phyloP scores from a whole-genome alignment of 768 basidiomycete species.

The Macrocybe gigantea region DNA sequence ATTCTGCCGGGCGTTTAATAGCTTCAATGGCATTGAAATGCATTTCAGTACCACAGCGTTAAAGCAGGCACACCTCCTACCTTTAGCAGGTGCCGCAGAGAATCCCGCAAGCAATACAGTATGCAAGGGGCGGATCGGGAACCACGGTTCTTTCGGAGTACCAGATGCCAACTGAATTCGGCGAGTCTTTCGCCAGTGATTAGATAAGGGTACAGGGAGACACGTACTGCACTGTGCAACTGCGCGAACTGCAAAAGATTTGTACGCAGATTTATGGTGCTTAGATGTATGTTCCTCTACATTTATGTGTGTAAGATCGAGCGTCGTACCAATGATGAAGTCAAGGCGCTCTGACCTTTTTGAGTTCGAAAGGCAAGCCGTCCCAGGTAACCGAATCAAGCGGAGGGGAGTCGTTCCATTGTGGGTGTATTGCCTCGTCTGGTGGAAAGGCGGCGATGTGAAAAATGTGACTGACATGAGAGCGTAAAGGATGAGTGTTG shows the following conservation, averaged over 20 bases:
- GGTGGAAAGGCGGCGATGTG: constrained; percentile 57
- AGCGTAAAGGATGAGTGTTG: constrained; percentile 8
- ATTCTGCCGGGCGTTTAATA: constrained; percentile 41
- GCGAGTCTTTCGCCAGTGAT: neutral
- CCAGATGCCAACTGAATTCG: constrained; percentile 26
- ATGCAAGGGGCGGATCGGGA: constrained; percentile 41
- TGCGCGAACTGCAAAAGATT: constrained; percentile 44
- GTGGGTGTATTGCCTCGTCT: constrained; percentile 47
- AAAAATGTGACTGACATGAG: constrained; percentile 40
- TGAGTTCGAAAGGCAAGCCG: constrained; percentile 51
- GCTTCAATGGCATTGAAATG: constrained; percentile 13
- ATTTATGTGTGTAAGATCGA: neutral
- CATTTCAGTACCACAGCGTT: no score
- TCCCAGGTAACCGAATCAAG: constrained; percentile 58
- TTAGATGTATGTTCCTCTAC: constrained; percentile 58
- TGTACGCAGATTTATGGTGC: constrained; percentile 37
- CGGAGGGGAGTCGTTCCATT: constrained; percentile 41
- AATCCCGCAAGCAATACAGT: constrained; percentile 43
- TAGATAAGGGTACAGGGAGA: neutral
- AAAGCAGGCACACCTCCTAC: neutral
- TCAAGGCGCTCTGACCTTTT: constrained; percentile 36
- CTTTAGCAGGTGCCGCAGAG: constrained; percentile 28
- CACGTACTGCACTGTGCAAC: constrained; percentile 42
- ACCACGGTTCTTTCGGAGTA: constrained; percentile 46
- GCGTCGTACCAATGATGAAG: neutral